phyloP scores from a whole-genome alignment of 2,329 filamentous ascomycete genomes.

The Helminthosporium solani region DNA sequence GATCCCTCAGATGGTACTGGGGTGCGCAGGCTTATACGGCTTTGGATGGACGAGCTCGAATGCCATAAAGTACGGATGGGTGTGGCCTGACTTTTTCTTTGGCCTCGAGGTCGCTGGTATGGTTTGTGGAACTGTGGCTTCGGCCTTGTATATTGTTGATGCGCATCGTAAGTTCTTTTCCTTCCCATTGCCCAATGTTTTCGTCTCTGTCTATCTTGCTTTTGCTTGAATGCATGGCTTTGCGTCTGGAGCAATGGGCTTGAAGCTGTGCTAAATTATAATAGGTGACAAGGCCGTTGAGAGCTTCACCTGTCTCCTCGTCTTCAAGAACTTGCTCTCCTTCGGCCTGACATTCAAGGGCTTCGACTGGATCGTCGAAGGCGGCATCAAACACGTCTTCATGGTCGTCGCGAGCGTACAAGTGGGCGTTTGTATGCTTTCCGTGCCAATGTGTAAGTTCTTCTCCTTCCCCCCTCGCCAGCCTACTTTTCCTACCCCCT shows the following conservation, averaged over 20 bases:
- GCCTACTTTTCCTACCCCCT: neutral
- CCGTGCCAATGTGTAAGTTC: conserved; percentile 75
- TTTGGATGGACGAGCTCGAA: conserved; percentile 74
- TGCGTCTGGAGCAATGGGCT: neutral
- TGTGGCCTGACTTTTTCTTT: conserved; percentile 78
- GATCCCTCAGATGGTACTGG: conserved; percentile 76
- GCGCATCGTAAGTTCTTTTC: conserved; percentile 65
- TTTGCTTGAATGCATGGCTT: too few species aligned
- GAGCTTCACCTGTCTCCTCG: conserved; percentile 82
- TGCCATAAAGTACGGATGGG: conserved; percentile 64
- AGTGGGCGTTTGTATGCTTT: conserved; percentile 71
- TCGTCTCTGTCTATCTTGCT: neutral
- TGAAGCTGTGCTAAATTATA: neutral
- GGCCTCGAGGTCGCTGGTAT: conserved; percentile 82
- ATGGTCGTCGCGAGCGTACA: conserved; percentile 74
- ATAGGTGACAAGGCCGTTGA: conserved; percentile 78
- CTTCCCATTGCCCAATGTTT: neutral
- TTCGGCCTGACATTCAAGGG: conserved; percentile 82
- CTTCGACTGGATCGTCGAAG: conserved; percentile 73
- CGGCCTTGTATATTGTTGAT: conserved; percentile 86
- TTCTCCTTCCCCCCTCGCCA: neutral
- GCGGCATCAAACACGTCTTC: conserved; percentile 67
- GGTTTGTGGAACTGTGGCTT: conserved; percentile 86
- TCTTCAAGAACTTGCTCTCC: conserved; percentile 94
- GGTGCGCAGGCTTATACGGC: conserved; percentile 76